Conservation (phyloP, 768 basidiomycete species). For the Amanita phalloides region DNA sequence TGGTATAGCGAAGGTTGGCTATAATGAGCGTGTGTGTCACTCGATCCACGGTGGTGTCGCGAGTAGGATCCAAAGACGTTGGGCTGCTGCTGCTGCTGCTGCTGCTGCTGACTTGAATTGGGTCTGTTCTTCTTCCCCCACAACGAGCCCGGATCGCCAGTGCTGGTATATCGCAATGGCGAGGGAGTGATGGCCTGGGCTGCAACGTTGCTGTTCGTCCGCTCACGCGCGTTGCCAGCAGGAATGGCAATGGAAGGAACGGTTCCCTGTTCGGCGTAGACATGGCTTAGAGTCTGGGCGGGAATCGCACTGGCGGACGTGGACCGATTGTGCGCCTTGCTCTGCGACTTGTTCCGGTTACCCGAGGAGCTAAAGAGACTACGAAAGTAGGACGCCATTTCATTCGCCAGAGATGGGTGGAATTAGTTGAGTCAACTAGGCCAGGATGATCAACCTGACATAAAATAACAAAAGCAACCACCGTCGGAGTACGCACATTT, state of each 20-base stretch:
- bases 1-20: conserved; percentile 3
- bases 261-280: conserved; percentile 25
- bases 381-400: conserved; percentile 8
- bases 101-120: conserved; percentile 5
- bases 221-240: conserved; percentile 18
- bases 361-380: conserved; percentile 3
- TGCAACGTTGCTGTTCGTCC: conserved; percentile 25
- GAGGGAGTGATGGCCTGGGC: conserved; percentile 26
- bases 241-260: conserved; percentile 26
- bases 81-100: background rate
- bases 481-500: background rate
- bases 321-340: conserved; percentile 30
- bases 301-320: conserved; percentile 24
- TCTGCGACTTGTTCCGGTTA: conserved; percentile 10
- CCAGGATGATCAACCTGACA: background rate
- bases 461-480: background rate
- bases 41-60: conserved; percentile 19
- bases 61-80: conserved; percentile 7
- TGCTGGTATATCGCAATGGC: conserved; percentile 25
- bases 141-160: conserved; percentile 19
- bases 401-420: background rate
- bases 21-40: conserved; percentile 13
- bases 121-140: conserved; percentile 5
- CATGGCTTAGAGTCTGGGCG: conserved; percentile 22
- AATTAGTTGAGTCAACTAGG: background rate